Conservation (phyloP, 805 yeast genomes). For the Lachancea cidri region DNA sequence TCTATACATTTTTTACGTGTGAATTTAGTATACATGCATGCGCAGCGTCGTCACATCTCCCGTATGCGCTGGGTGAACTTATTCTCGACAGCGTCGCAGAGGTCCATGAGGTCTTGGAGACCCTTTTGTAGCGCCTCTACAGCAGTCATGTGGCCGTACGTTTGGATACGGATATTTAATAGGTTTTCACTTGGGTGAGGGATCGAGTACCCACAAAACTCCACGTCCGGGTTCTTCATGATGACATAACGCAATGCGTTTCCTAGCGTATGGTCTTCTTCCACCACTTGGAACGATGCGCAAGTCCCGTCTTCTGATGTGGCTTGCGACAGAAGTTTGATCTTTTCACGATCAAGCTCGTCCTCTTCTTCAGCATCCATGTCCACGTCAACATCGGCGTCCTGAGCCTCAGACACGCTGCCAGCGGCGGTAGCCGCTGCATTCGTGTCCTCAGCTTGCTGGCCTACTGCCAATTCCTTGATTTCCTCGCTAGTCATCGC, state of each 20-base stretch:
- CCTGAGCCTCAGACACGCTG: too few species aligned
- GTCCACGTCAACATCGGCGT: constrained; percentile 8
- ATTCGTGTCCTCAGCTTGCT: background rate
- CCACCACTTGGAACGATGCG: constrained; percentile 86
- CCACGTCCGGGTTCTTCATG: constrained; percentile 97
- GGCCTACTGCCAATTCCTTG: background rate
- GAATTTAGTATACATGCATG: background rate
- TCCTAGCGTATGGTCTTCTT: constrained; percentile 96
- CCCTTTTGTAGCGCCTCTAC: constrained; percentile 92
- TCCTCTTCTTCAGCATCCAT: constrained; percentile 28
- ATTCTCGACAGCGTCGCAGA: constrained; percentile 80
- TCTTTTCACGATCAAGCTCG: constrained; percentile 50
- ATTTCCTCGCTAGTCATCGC: constrained; percentile 1
- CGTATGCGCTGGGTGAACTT: constrained; percentile 66
- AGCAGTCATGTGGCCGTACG: constrained; percentile 81
- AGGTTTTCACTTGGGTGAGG: constrained; percentile 96
- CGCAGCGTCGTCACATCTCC: constrained; percentile 29
- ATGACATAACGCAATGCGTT: constrained; percentile 89
- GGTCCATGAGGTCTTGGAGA: constrained; percentile 71
- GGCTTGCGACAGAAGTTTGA: constrained; percentile 66
- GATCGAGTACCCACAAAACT: constrained; percentile 96
- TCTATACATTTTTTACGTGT: background rate
- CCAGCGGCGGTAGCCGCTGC: background rate
- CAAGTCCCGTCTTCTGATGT: constrained; percentile 90
- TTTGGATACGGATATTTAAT: constrained; percentile 87